Evolutionary conservation across 257 asterid species (phyloP), one percentile per base, ranked within the genome.

Genomic region (Jaltomata sinuosa): DNA sequence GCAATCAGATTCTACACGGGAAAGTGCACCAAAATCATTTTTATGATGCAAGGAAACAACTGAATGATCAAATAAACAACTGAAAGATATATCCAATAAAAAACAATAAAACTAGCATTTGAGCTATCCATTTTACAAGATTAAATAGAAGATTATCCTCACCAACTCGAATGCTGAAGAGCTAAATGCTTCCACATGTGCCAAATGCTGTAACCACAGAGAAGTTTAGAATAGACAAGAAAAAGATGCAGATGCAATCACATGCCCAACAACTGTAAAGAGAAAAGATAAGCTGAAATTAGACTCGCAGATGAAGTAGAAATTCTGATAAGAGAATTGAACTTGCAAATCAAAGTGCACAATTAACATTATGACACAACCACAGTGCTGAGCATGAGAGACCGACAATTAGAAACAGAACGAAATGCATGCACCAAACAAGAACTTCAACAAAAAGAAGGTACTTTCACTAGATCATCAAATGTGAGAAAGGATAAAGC

Each of bases 161-260:
- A 94, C 99, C 97, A 96, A 88, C 91, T 94, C 96, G 85, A 96
- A 94, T 85, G 91, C 92, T 84, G 93, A 84, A 80, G 97, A 93
- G 89, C 91, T 82, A 67, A 88, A 85, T 85, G 97, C 93, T 85
- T 91, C 94, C 89, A 94, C 91, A 87, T 94, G 95, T 80, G 95
- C 95, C 87, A 96, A 91, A 71, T 92, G 87, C 99, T 96, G 94
- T 47, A 74, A 9, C 34, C 8, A 12, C 2, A 42, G 80, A 74
- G 57, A 74, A 22, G 55, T 42, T 74, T 47, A 65, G 79, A 82
- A 65, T 53, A 8, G 67, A 67, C 80, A 27, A 76, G 59, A 76
- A 45, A 22, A 25, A 74, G n/a, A 47, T 15, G 16, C 61, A 76
- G 38, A 15, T 47, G 81, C 25, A 47, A 45, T 49, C 81, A 47